Percentiles rank a stretch among this genome's conserved stretches.
Evolutionary conservation across 1,284 basidiomycete genomes (phyloP).

Genomic region (Somion occarium): DNA sequence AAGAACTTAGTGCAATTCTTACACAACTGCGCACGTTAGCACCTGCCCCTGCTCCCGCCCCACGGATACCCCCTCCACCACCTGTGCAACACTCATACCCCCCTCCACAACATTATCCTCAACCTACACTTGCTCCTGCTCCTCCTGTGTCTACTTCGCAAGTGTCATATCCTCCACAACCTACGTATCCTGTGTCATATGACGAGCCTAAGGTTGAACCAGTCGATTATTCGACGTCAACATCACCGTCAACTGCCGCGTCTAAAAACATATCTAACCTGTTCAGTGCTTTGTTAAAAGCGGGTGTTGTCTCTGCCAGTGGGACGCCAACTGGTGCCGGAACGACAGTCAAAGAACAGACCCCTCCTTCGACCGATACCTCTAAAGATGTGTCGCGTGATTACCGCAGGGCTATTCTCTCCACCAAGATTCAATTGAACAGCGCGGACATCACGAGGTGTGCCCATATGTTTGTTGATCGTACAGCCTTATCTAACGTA

Average conservation of each 20-base stretch:
- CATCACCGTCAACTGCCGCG: constrained; percentile 19
- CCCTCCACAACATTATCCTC: constrained; percentile 6
- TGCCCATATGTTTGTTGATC: not conserved
- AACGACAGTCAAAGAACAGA: constrained; percentile 35
- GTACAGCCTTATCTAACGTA: constrained; percentile 10
- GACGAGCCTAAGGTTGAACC: constrained; percentile 25
- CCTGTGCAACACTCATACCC: constrained; percentile 10
- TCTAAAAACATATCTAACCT: constrained; percentile 51
- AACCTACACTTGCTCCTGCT: constrained; percentile 11
- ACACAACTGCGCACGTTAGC: constrained; percentile 68
- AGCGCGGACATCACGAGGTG: constrained; percentile 69
- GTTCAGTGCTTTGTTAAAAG: constrained; percentile 64
- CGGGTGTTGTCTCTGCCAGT: constrained; percentile 60
- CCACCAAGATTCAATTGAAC: constrained; percentile 64
- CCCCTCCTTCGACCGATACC: constrained; percentile 31
- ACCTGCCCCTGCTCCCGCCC: constrained; percentile 46
- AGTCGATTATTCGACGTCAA: constrained; percentile 7
- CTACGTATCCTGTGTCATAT: not conserved
- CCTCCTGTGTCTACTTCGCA: not conserved
- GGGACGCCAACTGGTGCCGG: constrained; percentile 48
- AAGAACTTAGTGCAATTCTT: constrained; percentile 78
- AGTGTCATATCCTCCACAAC: constrained; percentile 4
- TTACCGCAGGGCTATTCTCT: constrained; percentile 72
- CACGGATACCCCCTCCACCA: constrained; percentile 36
- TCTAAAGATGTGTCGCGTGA: constrained; percentile 46